Base-by-base conservation (phyloP, 208 protist species). In the Herpetomonas samuelpessoai region DNA sequence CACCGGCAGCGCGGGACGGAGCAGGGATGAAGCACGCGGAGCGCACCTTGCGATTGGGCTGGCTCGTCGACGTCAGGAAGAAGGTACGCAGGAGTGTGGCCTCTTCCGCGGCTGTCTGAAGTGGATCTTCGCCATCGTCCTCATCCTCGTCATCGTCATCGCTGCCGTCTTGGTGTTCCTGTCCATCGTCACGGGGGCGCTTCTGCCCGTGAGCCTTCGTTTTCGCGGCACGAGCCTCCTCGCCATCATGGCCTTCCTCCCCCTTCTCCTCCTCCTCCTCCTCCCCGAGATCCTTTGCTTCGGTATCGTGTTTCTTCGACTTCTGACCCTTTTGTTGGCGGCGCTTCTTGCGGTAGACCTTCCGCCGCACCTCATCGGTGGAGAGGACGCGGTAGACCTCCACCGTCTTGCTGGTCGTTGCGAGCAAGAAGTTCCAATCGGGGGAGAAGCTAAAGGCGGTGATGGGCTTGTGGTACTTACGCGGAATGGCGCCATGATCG, bases 381-480 rank as follows among this genome's bases (percentile, higher is more conserved):
- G 81, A 77, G 25, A 83, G 70, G 39, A 91, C 68, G 19, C 73
- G 77, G 64, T 83, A 97, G 10, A 97, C 67, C 66, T 97, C 91
- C 24, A 97, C 61, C 26, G 86, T 91, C 41, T 93, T 89, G 61
- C 82, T 90, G 3, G 86, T 93, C 62, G 79, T 88, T 29, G 86
- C 88, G 16, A 91, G 52, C 3, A 97, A 62, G 66, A 82, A 93
- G 18, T 63, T 53, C 10, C 78, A 76, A 58, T 93, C 81, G 27
- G 76, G 67, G 12, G 83, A 86, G 66, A 90, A 92, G 35, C 64
- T 49, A 21, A 96, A 68, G 24, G 47, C 52, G 28, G 86, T 92
- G 54, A 93, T 70, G 29, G 88, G 86, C 60, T 92, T 93, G 72
- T 95, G 69, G 14, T 85, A 77, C 64, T 88, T 83, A 49, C 91